phyloP scores from a whole-genome alignment of 495 filamentous ascomycete genomes.

The Neurospora pannonica region DNA sequence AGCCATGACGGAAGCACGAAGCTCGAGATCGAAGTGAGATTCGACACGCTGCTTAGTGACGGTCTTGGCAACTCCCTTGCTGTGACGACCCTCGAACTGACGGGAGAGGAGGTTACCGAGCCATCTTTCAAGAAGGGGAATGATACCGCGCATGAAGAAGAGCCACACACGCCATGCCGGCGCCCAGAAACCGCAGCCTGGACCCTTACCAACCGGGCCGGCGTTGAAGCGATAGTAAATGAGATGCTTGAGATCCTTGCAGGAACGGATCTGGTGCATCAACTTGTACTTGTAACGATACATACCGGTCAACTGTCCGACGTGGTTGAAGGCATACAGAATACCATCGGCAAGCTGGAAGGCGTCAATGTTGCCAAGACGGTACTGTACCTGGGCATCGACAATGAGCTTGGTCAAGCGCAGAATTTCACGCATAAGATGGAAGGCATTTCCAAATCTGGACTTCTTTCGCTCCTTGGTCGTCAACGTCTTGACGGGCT shows the following conservation, averaged over 20 bases:
- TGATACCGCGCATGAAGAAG: conserved; percentile 99
- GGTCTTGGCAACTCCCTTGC: conserved; percentile 98
- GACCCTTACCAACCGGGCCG: conserved; percentile 93
- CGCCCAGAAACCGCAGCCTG: conserved; percentile 98
- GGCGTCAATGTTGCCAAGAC: conserved; percentile 95
- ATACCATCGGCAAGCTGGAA: conserved; percentile 99
- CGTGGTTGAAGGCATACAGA: conserved; percentile 97
- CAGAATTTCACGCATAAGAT: conserved; percentile 98
- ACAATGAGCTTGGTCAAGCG: conserved; percentile 96
- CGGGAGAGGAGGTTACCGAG: conserved; percentile 92
- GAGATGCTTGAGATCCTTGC: conserved; percentile 98
- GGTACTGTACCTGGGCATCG: conserved; percentile 97
- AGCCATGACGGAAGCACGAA: conserved; percentile 96
- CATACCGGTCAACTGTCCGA: conserved; percentile 98
- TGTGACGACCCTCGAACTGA: conserved; percentile 98
- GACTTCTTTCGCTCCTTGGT: conserved; percentile 99
- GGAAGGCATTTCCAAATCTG: conserved; percentile 98
- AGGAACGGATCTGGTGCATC: conserved; percentile 99
- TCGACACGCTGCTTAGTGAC: conserved; percentile 99
- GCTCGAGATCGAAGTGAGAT: conserved; percentile 96
- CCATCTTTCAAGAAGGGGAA: conserved; percentile 94
- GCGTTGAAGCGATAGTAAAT: conserved; percentile 99
- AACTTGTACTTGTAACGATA: conserved; percentile 99
- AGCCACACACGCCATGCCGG: conserved; percentile 98
- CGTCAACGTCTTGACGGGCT: conserved; percentile 96